Percentiles rank a stretch among this genome's conserved stretches.
Evolutionary conservation across 768 basidiomycete species (phyloP).

Genomic region (Leucogyrophana mollusca): DNA sequence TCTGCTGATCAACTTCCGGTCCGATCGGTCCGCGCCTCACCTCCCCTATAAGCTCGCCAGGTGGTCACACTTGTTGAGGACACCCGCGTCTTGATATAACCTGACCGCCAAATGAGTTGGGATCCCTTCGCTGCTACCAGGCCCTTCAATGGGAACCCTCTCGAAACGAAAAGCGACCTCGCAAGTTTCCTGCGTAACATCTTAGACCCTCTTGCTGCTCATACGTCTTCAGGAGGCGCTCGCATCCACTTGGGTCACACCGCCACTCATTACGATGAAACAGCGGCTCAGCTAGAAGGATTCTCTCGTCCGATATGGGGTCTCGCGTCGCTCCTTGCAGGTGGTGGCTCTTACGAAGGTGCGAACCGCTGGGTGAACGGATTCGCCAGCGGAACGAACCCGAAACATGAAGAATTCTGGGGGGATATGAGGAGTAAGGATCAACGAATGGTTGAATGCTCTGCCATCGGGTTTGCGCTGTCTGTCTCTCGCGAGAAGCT

Average conservation of each 20-base stretch:
- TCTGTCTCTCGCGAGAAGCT: conserved; percentile 63
- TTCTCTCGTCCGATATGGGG: conserved; percentile 81
- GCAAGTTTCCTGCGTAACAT: conserved; percentile 52
- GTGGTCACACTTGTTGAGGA: no score
- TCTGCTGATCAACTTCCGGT: not conserved
- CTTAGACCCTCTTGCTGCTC: conserved; percentile 63
- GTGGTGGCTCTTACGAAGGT: conserved; percentile 60
- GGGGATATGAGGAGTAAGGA: conserved; percentile 72
- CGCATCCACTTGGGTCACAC: conserved; percentile 67
- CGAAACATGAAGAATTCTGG: conserved; percentile 69
- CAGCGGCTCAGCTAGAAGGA: conserved; percentile 71
- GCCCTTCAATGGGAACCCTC: conserved; percentile 56
- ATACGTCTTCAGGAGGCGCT: conserved; percentile 74
- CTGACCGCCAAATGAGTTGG: not conserved
- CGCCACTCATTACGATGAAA: conserved; percentile 72
- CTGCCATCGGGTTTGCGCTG: conserved; percentile 70
- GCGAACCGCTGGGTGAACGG: conserved; percentile 63
- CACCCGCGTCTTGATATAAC: no score
- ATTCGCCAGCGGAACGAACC: conserved; percentile 68
- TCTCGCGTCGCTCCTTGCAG: conserved; percentile 61
- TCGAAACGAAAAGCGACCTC: conserved; percentile 61
- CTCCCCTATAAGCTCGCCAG: no score
- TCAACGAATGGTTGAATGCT: conserved; percentile 83
- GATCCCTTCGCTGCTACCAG: conserved; percentile 35
- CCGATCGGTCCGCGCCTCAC: no score